A percentile compares a stretch with the other conserved stretches of the same genome.
phyloP scores from a whole-genome alignment of 2,329 filamentous ascomycete genomes.

The Alternaria brassicae region DNA sequence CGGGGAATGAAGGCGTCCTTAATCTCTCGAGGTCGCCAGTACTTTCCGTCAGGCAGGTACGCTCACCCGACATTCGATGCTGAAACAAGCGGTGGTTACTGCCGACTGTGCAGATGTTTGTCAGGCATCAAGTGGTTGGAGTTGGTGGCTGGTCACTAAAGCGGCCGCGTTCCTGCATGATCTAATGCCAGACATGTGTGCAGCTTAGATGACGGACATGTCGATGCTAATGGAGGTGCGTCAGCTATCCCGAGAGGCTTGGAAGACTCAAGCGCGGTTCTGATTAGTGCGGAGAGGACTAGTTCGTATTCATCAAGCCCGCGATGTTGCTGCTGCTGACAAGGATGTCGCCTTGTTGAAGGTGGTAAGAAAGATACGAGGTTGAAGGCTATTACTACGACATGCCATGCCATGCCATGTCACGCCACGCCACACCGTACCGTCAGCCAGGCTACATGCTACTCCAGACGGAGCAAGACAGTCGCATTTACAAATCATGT shows the following conservation, averaged over 20 bases:
- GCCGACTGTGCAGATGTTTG: constrained; percentile 1
- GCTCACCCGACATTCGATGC: background rate
- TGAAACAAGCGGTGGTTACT: constrained; percentile 6
- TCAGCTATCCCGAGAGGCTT: background rate
- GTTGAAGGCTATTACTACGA: background rate
- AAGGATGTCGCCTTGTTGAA: constrained; percentile 1
- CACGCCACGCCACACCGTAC: background rate
- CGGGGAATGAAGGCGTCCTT: constrained; percentile 16
- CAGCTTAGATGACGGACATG: constrained; percentile 8
- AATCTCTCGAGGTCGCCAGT: constrained; percentile 17
- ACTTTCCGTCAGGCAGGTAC: constrained; percentile 5
- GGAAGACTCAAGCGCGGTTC: background rate
- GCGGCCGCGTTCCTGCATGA: constrained; percentile 31
- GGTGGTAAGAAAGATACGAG: constrained; percentile 6
- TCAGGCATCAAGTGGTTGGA: background rate
- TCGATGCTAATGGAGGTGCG: constrained; percentile 6
- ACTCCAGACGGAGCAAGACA: background rate
- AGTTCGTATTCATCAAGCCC: background rate
- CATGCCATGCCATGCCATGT: background rate
- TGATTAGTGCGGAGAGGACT: background rate
- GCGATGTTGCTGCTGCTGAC: background rate
- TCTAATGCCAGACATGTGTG: constrained; percentile 6
- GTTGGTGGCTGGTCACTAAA: constrained; percentile 8
- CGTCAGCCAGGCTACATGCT: background rate
- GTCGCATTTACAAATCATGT: background rate